Evolutionary conservation across 805 yeast species (phyloP).

Genomic region (Lipomyces orientalis): DNA sequence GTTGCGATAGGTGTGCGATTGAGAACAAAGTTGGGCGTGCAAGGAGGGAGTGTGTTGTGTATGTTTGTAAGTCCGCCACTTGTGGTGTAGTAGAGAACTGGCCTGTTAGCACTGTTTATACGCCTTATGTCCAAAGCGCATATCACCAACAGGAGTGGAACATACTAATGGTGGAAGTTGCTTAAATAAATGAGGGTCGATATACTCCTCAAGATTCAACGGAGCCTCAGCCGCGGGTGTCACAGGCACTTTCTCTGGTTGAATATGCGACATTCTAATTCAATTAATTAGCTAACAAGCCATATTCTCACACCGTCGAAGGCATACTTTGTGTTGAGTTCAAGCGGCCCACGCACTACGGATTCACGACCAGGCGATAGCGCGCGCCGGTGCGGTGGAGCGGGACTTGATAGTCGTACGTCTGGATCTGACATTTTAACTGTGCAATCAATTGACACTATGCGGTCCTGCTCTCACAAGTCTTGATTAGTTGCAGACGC

Average conservation of each 20-base stretch:
- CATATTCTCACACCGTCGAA: background rate
- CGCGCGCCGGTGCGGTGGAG: slow-evolving; percentile 19
- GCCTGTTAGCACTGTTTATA: background rate
- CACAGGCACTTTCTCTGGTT: slow-evolving; percentile 9
- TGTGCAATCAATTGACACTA: background rate
- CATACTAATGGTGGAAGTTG: slow-evolving; percentile 27
- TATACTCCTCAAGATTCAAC: slow-evolving; percentile 18
- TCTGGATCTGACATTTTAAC: background rate
- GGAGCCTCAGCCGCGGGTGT: slow-evolving; percentile 31
- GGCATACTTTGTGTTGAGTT: slow-evolving; percentile 2
- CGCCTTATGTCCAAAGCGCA: background rate
- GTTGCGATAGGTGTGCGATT: slow-evolving; percentile 21
- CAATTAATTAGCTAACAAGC: background rate
- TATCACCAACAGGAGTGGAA: background rate
- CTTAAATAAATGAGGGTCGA: slow-evolving; percentile 28
- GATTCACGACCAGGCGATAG: slow-evolving; percentile 24
- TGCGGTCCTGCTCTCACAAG: background rate
- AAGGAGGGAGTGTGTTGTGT: slow-evolving; percentile 23
- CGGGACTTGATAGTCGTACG: slow-evolving; percentile 9
- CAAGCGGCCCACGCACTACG: slow-evolving; percentile 19
- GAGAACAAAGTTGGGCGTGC: slow-evolving; percentile 27
- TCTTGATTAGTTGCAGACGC: background rate
- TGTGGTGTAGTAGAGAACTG: slow-evolving; percentile 17
- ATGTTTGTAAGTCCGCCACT: slow-evolving; percentile 15
- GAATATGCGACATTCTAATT: background rate